Evolutionary conservation across 192 early-diverging fungal species (phyloP).

Genomic region (Coemansia sp.): DNA sequence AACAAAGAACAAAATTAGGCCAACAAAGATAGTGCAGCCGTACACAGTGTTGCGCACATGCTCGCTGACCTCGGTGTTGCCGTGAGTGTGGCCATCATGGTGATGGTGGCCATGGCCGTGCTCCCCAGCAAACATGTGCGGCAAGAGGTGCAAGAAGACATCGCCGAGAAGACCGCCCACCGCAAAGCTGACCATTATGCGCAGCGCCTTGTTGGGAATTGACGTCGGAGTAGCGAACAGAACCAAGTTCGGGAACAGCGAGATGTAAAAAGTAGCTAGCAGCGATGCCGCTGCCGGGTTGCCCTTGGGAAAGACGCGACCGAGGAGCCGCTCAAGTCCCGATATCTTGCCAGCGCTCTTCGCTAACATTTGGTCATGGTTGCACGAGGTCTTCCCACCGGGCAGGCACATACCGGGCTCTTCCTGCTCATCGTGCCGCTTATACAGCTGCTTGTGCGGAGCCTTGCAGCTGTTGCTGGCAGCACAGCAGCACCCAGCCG

Average conservation of each 20-base stretch:
- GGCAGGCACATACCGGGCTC: constrained; percentile 32
- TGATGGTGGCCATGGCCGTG: constrained; percentile 37
- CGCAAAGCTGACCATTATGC: constrained; percentile 80
- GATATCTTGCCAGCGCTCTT: constrained; percentile 7
- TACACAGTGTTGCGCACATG: constrained; percentile 60
- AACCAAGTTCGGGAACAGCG: constrained; percentile 76
- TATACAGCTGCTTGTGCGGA: constrained; percentile 30
- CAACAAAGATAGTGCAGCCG: constrained; percentile 73
- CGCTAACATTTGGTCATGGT: constrained; percentile 16
- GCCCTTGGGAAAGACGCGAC: constrained; percentile 48
- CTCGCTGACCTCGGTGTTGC: constrained; percentile 48
- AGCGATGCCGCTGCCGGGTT: constrained; percentile 56
- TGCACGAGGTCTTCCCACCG: constrained; percentile 18
- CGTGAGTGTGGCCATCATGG: constrained; percentile 26
- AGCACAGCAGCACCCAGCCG: constrained; percentile 18
- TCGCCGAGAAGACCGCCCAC: constrained; percentile 84
- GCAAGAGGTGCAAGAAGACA: constrained; percentile 80
- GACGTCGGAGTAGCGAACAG: constrained; percentile 76
- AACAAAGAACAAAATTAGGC: constrained; percentile 72
- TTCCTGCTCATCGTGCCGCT: constrained; percentile 22
- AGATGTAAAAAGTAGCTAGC: constrained; percentile 76
- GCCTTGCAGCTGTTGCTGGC: background rate
- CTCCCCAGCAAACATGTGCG: constrained; percentile 68
- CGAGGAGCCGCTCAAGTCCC: constrained; percentile 44
- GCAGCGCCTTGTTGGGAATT: constrained; percentile 52